Evolutionary conservation across 2,329 filamentous ascomycete species (phyloP), one percentile per base, ranked within the genome.

Genomic region (Alternaria novae-zelandiae): DNA sequence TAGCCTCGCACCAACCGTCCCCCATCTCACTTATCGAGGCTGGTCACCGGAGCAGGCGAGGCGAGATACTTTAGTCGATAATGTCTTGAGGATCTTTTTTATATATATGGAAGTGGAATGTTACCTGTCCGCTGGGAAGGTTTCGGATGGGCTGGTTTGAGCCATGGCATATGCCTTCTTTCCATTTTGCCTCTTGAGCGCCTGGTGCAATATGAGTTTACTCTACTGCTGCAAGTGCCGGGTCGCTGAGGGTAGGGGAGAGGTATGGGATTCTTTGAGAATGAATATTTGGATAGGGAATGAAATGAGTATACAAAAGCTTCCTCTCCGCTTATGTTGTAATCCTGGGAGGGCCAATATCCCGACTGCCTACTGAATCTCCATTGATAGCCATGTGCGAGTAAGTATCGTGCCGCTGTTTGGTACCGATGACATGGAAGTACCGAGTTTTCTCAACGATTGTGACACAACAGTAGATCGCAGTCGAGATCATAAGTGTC

Each of bases 41-140:
- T 9, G 49, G 49, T 41, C 9, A 17, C n/a, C 13, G 43, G 41
- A 41, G 20, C 44, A 56, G 49, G 50, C 44, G 26, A 51, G 47
- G 57, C 49, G 53, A 28, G 50, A 50, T 50, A 50, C 46, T 59
- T 66, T 65, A 46, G 60, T 73, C 54, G 65, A 70, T 72, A 73
- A 73, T 72, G 69, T 73, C 70, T 71, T 67, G 70, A 72, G 64
- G 69, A 71, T 71, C 65, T 70, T 72, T 53, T 63, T 63, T 28
- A 32, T 43, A 56, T 36, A n/a, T 36, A 36, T 36, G n/a, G 36
- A 41, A 46, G 36, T 61, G 55, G 63, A 62, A 57, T 59, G 43
- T 45, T 61, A 59, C 63, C 57, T 57, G 61, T 68, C 63, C 65
- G 63, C 66, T 70, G 66, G 57, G 64, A 67, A 53, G 69, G 25